Base-by-base conservation (phyloP, 164 flowering plant species). In the Platanus orientalis region DNA sequence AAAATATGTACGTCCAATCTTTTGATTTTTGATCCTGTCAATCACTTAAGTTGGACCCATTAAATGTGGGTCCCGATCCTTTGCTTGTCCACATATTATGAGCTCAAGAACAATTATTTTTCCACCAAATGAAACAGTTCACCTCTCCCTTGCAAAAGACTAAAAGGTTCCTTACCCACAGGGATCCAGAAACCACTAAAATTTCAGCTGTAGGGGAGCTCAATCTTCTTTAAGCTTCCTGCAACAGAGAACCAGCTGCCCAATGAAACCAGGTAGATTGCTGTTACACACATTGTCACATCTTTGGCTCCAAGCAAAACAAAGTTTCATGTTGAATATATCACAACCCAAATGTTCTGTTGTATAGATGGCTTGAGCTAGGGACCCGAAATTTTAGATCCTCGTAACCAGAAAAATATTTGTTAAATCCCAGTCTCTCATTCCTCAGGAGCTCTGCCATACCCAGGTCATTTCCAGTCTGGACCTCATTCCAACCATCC, bases 291-390 rank as follows among this genome's bases (percentile, higher is more conserved):
- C 69, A 66, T 26, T 40, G 64, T 28, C 56, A 60, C 60, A 13
- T 24, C 26, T 48, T 26, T 47, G 32, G 19, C 28, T 42, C 58
- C 56, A 1, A 55, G 54, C 39, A 24, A 36, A 26, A 56, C 28
- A 32, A 14, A 16, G 53, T 3, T 29, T 19, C 54, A 27, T 7
- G 27, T n/a, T 66, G 36, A 34, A 32, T 19, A 51, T 3, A 47
- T 84, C 79, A 90, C 78, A 84, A 82, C 70, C 90, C 86, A 70
- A 76, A 88, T 64, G 89, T 77, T 71, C 95, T 80, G 74, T 80
- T 84, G 63, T 91, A 91, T n/a, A 86, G 56, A 63, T 90, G 84
- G 0, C 83, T 80, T 7, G 90, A 80, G 71, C 75, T 75, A n/a
- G 88, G 79, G 86, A 82, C 79, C 30, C 79, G 79, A 42, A 70